Conservation (phyloP, 1,284 basidiomycete genomes). For the Caloboletus firmus region DNA sequence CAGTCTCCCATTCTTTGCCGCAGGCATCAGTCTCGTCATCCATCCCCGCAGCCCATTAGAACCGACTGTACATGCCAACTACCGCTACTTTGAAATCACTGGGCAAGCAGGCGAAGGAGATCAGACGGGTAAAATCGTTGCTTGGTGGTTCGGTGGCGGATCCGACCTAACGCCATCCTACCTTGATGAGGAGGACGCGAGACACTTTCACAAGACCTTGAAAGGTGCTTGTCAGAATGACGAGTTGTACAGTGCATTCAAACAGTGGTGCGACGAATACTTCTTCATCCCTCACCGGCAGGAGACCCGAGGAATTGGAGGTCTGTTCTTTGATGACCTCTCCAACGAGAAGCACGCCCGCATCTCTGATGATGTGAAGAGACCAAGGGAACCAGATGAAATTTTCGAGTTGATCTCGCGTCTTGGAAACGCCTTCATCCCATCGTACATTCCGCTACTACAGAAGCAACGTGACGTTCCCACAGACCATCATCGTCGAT, state of each 20-base stretch:
- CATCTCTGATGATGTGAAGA: slow-evolving; percentile 48
- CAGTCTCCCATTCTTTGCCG: slow-evolving; percentile 89
- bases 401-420: slow-evolving; percentile 76
- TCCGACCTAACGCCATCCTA: slow-evolving; percentile 94
- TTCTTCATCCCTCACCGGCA: slow-evolving; percentile 93
- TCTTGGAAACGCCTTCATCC: slow-evolving; percentile 79
- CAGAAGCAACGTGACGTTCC: slow-evolving; percentile 56
- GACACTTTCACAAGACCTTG: slow-evolving; percentile 83
- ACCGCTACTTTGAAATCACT: slow-evolving; percentile 94
- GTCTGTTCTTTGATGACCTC: slow-evolving; percentile 96
- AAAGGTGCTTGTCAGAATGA: slow-evolving; percentile 79
- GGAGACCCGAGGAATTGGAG: slow-evolving; percentile 90
- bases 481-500: slow-evolving; percentile 71
- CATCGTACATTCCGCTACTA: slow-evolving; percentile 86
- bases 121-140: slow-evolving; percentile 50
- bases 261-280: slow-evolving; percentile 98
- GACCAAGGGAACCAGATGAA: slow-evolving; percentile 58
- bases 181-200: slow-evolving; percentile 84
- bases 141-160: slow-evolving; percentile 99
- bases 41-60: slow-evolving; percentile 92
- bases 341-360: slow-evolving; percentile 58
- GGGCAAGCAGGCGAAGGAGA: slow-evolving; percentile 44
- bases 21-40: slow-evolving; percentile 88
- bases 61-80: slow-evolving; percentile 96
- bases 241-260: slow-evolving; percentile 79